A percentile compares a stretch with the other conserved stretches of the same genome.
phyloP scores from a whole-genome alignment of 73 alveolate species.

The Halteria grandinella region DNA sequence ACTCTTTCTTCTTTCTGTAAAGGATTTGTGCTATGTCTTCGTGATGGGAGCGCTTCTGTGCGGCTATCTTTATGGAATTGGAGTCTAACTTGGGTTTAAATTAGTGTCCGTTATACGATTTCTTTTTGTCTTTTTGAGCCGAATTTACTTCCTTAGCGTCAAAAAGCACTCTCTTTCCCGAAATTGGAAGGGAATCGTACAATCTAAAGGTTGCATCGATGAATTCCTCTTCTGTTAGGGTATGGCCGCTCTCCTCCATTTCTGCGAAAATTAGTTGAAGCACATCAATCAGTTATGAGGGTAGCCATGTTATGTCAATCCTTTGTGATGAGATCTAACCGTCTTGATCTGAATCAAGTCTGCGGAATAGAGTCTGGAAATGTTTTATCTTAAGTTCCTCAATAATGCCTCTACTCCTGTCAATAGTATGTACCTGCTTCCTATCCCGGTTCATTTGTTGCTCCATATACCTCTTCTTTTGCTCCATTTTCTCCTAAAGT shows the following conservation, averaged over 20 bases:
- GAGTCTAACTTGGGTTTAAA: slow-evolving; percentile 52
- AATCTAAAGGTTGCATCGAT: slow-evolving; percentile 34
- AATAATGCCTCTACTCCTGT: no score
- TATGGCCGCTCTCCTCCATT: slow-evolving; percentile 39
- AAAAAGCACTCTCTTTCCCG: not conserved
- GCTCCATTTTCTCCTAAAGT: slow-evolving; percentile 11
- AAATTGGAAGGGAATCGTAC: slow-evolving; percentile 4
- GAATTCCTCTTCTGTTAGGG: slow-evolving; percentile 48
- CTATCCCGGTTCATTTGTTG: not conserved
- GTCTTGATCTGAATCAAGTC: no score
- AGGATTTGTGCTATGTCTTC: slow-evolving; percentile 58
- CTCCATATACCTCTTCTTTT: not conserved
- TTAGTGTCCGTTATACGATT: not conserved
- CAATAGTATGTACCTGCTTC: no score
- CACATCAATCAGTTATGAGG: slow-evolving; percentile 9
- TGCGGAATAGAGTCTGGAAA: no score
- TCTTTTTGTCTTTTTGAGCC: no score
- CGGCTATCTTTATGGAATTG: slow-evolving; percentile 61
- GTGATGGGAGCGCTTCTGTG: slow-evolving; percentile 27
- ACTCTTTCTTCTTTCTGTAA: slow-evolving; percentile 39
- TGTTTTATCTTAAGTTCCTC: no score
- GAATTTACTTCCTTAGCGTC: no score
- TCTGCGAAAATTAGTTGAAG: slow-evolving; percentile 26
- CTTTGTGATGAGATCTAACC: slow-evolving; percentile 26
- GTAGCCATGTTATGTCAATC: slow-evolving; percentile 10